Evolutionary conservation across 805 yeast species (phyloP), one percentile per base, ranked within the genome.

Genomic region (Maudiozyma bulderi): DNA sequence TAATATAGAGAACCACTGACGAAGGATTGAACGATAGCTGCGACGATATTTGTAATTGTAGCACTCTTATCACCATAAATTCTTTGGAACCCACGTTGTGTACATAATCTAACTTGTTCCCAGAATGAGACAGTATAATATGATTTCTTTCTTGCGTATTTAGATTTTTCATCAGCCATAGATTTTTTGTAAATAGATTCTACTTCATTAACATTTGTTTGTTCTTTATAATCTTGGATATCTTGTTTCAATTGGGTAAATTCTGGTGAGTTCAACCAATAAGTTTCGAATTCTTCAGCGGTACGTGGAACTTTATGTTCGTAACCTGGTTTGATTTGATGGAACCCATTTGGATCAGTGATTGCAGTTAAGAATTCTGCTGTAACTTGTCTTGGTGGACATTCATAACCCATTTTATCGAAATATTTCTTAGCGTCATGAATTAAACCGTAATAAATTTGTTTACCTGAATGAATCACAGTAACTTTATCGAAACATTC

Each of bases 1-100:
- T 74, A 81, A 64, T 74, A 84, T 56, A 84, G 64, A 0, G 89
- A 82, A 32, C 87, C 86, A 8, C 72, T 68, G 57, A 83, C 73
- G 44, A 84, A 72, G 6, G 83, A 72, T 64, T 81, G 82, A 38
- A 75, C 60, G n/a, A 76, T 57, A 11, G 67, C 64, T 28, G 69
- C 64, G 10, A 50, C 46, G 51, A 50, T 50, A 35, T 64, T 64
- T 1, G 58, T 61, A 5, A 63, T 51, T 0, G 69, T 65, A 50
- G 75, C 76, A 13, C 84, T 82, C 51, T 69, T 72, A 58, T 83
- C 85, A 57, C 85, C 85, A 54, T 68, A 58, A 44, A 78, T 69
- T 50, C 80, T 74, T 59, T 78, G 79, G 58, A 73, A 70, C 14
- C 81, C 80, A 57, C 89, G 74, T 8, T 56, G 61, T 15, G 75